Conservation (phyloP, 2,329 filamentous ascomycete species). For the Colletotrichum costaricense region DNA sequence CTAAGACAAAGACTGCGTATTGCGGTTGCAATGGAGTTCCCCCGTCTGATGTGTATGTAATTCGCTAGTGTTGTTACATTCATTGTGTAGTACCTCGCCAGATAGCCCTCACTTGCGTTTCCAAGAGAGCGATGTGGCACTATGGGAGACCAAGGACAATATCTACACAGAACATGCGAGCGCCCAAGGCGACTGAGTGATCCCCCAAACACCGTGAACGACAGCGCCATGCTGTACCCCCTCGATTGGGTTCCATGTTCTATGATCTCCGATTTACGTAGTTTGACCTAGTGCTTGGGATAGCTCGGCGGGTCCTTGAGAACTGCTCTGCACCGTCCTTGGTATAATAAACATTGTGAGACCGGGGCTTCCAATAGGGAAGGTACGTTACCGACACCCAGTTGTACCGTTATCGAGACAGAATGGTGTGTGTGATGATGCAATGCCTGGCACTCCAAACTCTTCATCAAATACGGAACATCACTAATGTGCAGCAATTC, state of each 20-base stretch:
- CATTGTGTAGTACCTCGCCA: neutral
- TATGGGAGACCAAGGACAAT: neutral
- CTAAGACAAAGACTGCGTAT: neutral
- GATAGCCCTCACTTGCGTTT: neutral
- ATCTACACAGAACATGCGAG: neutral
- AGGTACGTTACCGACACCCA: no score
- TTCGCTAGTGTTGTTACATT: no score
- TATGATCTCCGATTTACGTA: neutral
- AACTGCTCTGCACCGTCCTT: neutral
- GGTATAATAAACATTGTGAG: no score
- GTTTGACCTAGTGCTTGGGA: neutral
- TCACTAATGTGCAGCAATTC: no score
- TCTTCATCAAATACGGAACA: no score
- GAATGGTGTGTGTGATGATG: no score
- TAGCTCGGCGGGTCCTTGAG: neutral
- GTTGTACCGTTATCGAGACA: no score
- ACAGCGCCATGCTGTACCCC: neutral
- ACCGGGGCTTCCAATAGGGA: no score
- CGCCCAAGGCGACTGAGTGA: neutral
- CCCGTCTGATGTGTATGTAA: no score
- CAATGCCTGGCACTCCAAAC: neutral
- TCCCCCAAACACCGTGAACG: neutral
- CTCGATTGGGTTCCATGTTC: neutral
- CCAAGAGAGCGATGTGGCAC: neutral
- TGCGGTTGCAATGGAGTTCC: neutral